phyloP scores from a whole-genome alignment of 306 rosid species.

The Vigna radiata region DNA sequence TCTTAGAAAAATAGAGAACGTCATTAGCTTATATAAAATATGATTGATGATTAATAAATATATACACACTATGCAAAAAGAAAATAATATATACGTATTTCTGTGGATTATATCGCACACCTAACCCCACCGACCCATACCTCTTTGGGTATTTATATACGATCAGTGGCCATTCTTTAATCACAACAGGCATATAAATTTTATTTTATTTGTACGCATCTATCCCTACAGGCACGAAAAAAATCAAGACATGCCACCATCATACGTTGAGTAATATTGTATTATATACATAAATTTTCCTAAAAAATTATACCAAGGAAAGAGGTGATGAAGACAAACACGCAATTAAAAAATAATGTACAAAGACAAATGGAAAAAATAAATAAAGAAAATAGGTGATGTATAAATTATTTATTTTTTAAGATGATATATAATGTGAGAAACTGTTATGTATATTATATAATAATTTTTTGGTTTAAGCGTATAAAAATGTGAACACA shows the following conservation, averaged over 20 bases:
- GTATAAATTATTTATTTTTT: no score
- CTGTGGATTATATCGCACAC: background rate
- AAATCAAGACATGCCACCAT: background rate
- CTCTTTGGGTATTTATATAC: background rate
- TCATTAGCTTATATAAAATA: no score
- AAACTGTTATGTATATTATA: no score
- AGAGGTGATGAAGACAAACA: background rate
- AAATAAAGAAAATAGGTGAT: background rate
- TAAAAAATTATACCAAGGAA: background rate
- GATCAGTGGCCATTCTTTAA: background rate
- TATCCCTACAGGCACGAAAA: background rate
- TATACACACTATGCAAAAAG: no score
- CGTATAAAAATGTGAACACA: no score
- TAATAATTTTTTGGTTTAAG: no score
- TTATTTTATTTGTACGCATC: background rate
- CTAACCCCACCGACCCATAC: constrained; percentile 2
- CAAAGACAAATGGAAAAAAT: background rate
- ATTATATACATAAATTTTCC: background rate
- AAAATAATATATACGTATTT: background rate
- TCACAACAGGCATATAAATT: background rate
- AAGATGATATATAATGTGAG: no score
- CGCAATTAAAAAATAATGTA: background rate
- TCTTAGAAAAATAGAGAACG: no score
- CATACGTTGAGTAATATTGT: background rate
- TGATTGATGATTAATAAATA: no score